phyloP scores from a whole-genome alignment of 805 yeast species.

The Candida verbasci region DNA sequence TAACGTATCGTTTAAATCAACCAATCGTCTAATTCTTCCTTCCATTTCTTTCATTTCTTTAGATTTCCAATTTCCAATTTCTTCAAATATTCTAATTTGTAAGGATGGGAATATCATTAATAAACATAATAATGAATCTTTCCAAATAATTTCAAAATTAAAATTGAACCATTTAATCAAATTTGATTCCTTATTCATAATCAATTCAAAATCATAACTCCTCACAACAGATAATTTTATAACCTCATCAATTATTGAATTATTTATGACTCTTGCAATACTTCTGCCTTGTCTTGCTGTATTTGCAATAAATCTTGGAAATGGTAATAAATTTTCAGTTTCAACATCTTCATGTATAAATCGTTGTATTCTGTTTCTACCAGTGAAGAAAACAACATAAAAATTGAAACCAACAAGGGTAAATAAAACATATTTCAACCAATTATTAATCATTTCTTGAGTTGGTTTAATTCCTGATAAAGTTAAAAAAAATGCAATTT shows the following conservation, averaged over 20 bases:
- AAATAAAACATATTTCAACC: constrained; percentile 4
- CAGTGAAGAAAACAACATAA: constrained; percentile 7
- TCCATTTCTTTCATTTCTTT: constrained; percentile 15
- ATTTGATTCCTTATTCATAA: constrained; percentile 9
- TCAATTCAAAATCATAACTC: constrained; percentile 20
- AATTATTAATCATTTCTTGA: constrained; percentile 3
- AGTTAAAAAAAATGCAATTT: constrained; percentile 5
- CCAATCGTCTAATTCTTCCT: constrained; percentile 4
- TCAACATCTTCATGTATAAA: background rate
- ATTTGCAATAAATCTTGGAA: constrained; percentile 1
- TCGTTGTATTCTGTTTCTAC: constrained; percentile 7
- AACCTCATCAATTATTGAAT: constrained; percentile 9
- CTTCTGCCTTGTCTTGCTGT: background rate
- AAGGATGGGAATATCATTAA: constrained; percentile 16
- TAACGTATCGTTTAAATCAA: constrained; percentile 9
- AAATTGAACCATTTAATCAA: constrained; percentile 7
- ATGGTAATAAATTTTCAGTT: background rate
- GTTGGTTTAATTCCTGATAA: constrained; percentile 7
- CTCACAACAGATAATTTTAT: constrained; percentile 14
- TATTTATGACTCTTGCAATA: background rate
- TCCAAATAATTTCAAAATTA: constrained; percentile 13
- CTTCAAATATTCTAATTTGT: constrained; percentile 9
- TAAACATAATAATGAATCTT: constrained; percentile 15
- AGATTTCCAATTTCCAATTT: constrained; percentile 14
- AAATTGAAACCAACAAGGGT: constrained; percentile 1